These are phyloP conservation scores for Lentinus polychrous DNA, from an alignment of 1,284 basidiomycete genomes.

Conservation along the genomic window DNA sequence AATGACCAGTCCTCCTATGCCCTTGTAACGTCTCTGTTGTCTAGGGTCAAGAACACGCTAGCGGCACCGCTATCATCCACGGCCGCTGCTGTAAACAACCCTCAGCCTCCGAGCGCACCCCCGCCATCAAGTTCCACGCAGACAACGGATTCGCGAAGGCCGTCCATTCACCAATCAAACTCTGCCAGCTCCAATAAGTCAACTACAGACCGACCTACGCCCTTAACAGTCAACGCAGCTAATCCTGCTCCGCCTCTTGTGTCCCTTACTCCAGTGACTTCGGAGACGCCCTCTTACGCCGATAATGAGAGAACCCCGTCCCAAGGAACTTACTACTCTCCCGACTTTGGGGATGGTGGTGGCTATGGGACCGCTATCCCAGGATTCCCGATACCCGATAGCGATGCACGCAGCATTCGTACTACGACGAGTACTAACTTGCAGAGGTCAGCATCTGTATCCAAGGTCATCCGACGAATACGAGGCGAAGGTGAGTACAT, in stretches of 20 bases:
- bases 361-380: slow-evolving; percentile 69
- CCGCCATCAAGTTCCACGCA: slow-evolving; percentile 23
- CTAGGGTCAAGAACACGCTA: slow-evolving; percentile 70
- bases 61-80: slow-evolving; percentile 53
- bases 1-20: slow-evolving; percentile 78
- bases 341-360: slow-evolving; percentile 54
- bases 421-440: slow-evolving; percentile 62
- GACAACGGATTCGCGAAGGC: slow-evolving; percentile 46
- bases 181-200: slow-evolving; percentile 41
- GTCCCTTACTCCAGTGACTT: slow-evolving; percentile 74
- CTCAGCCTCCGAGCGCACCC: slow-evolving; percentile 8
- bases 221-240: slow-evolving; percentile 45
- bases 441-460: slow-evolving; percentile 74
- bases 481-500: slow-evolving; percentile 67
- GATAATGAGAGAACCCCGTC: slow-evolving; percentile 58
- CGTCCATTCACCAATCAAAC: slow-evolving; percentile 38
- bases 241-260: slow-evolving; percentile 70
- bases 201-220: slow-evolving; percentile 47
- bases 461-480: slow-evolving; percentile 82
- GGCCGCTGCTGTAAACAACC: slow-evolving; percentile 27
- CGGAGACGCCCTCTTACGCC: slow-evolving; percentile 61
- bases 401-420: slow-evolving; percentile 70
- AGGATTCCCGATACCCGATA: slow-evolving; percentile 76
- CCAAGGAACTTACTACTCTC: slow-evolving; percentile 41
- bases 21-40: slow-evolving; percentile 69